Base-by-base conservation (phyloP, 1,284 basidiomycete genomes). In the Cerrena zonata region DNA sequence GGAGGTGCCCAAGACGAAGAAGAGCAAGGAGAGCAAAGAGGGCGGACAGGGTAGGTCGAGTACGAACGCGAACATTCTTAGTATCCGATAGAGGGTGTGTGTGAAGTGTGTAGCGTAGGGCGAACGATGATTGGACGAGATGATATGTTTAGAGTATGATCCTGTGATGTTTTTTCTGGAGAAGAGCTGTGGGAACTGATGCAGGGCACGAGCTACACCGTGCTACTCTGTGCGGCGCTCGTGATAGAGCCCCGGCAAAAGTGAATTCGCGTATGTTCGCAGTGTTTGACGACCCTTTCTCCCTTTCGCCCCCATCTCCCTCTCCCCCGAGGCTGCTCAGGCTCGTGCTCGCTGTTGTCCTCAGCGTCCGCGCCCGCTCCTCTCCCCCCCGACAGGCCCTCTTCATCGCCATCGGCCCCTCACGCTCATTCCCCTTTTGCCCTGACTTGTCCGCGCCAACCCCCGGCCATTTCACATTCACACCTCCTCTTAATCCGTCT, bases 1-100 rank as follows among this genome's bases (percentile, higher is more conserved):
- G 86, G 86, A 89, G 47, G 69, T 69, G 39, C 74, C 69, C 39
- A 74, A 69, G 53, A 78, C 77, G 60, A 78, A 75, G 54, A 76
- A 73, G 61, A 68, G 68, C 56, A 79, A 75, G 64, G 76, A 76
- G 63, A 76, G 73, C 61, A 65, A 64, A 56, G 63, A 61, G 61
- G 62, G 59, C 50, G n/a, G n/a, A n/a, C n/a, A n/a, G n/a, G 64
- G 60, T 36, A 61, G 65, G 12, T 60, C 67, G 45, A 60, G 63
- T 50, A 65, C 65, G 22, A 55, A 53, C 40, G 61, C 58, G 39
- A 56, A 58, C 23, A 65, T 67, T 44, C 49, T 65, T 51, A 60
- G 55, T 40, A 63, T 67, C 41, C 63, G 65, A 23, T 63, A 48
- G n/a, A n/a, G n/a, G n/a, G n/a, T n/a, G n/a, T n/a, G n/a, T n/a